phyloP scores from a whole-genome alignment of 116 monocot genomes.

The Zostera marina region DNA sequence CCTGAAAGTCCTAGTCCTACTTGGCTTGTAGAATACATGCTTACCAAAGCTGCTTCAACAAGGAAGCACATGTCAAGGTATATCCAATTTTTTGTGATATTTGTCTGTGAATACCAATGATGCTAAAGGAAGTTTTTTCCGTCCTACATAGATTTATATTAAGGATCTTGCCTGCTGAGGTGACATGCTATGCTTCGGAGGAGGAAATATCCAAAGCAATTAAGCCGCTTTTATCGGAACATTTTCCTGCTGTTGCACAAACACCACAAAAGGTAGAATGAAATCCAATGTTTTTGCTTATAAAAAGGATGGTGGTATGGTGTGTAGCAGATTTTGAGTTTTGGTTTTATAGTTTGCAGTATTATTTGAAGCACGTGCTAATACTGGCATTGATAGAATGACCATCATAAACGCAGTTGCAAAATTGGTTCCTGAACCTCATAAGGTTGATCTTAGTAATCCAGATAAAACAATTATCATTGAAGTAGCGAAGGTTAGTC shows the following conservation, averaged over 20 bases:
- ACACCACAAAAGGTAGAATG: constrained; percentile 43
- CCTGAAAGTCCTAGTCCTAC: constrained; percentile 51
- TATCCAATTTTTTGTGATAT: background rate
- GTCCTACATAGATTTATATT: constrained; percentile 61
- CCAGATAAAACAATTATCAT: constrained; percentile 91
- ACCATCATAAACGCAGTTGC: constrained; percentile 83
- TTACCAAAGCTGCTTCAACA: constrained; percentile 56
- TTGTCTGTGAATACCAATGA: background rate
- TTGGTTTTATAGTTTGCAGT: constrained; percentile 70
- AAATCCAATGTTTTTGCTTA: background rate
- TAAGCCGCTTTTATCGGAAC: constrained; percentile 50
- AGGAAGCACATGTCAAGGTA: constrained; percentile 97
- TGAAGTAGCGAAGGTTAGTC: constrained; percentile 73
- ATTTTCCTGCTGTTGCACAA: constrained; percentile 52
- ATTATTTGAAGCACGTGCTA: constrained; percentile 78
- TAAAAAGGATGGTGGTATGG: background rate
- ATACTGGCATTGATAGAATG: constrained; percentile 93
- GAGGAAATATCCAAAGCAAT: constrained; percentile 85
- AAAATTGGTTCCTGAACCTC: constrained; percentile 72
- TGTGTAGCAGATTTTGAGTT: background rate
- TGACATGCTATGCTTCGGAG: constrained; percentile 90
- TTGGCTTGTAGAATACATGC: constrained; percentile 59
- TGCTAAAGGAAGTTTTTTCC: background rate
- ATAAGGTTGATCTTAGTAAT: constrained; percentile 82
- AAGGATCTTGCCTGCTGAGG: constrained; percentile 75